Evolutionary conservation across 352 stramenopile genomes (phyloP), one percentile per base, ranked within the genome.

Genomic region (Blastocystis sp.): DNA sequence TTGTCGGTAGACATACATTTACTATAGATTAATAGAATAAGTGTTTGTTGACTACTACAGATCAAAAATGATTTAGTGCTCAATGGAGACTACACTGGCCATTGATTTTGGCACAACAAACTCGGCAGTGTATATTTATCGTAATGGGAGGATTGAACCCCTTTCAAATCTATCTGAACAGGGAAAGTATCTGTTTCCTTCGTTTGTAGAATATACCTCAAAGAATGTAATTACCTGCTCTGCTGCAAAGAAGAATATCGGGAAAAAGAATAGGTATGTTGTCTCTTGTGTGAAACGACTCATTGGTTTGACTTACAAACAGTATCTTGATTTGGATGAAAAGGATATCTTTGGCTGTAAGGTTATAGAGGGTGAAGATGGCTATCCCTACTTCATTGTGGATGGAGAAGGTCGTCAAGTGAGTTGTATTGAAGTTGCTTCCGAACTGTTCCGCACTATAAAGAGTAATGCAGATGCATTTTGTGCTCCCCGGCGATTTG

Each of bases 41-140:
- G 40, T 48, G 40, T 48, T 48, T 48, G 40, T 48, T 48, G 9
- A 48, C n/a, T n/a, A n/a, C n/a, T n/a, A n/a, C n/a, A n/a, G n/a
- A n/a, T n/a, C n/a, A n/a, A n/a, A n/a, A n/a, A n/a, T n/a, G n/a
- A n/a, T n/a, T n/a, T n/a, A n/a, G n/a, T n/a, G n/a, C n/a, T n/a
- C n/a, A n/a, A n/a, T n/a, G n/a, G n/a, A n/a, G n/a, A n/a, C n/a
- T n/a, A n/a, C n/a, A n/a, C 27, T 84, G 13, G 51, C 44, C 17
- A 84, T 84, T 27, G 48, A 84, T 68, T 84, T 84, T 84, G 73
- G 51, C 22, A 66, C 73, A 27, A 27, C 51, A 0, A 84, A 84
- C 35, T 84, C 73, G 7, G 40, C 51, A 24, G 73, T 24, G 13
- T 84, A 27, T 27, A 15, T 33, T 1, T 24, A 30, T 15, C 37